Percentiles rank a stretch among this genome's conserved stretches.
These are phyloP conservation scores for Colletotrichum sp. DNA, from an alignment of 2,329 filamentous ascomycete species.

Conservation along the genomic window DNA sequence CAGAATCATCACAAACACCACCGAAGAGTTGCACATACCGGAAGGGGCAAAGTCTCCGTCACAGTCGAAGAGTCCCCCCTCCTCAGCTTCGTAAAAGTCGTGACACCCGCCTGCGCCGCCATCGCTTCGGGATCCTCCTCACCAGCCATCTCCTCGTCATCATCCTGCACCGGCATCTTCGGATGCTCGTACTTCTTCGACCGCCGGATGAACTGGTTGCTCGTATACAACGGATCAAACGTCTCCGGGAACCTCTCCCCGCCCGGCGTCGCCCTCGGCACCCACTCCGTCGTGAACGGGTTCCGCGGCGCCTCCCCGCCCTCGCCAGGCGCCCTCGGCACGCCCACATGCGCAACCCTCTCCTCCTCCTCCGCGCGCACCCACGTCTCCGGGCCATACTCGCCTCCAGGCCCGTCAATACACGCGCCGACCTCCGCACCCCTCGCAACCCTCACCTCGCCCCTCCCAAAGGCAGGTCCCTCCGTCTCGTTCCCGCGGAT, in stretches of 20 bases:
- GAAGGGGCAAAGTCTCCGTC: neutral
- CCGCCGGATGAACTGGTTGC: constrained; percentile 18
- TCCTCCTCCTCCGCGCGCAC: neutral
- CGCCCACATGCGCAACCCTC: neutral
- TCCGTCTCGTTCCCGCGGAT: neutral
- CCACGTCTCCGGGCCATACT: neutral
- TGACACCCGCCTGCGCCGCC: neutral
- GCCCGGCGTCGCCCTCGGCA: neutral
- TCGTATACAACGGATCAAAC: constrained; percentile 15
- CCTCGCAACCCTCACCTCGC: neutral
- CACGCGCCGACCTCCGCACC: neutral
- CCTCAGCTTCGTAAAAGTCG: neutral
- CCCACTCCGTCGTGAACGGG: constrained; percentile 22
- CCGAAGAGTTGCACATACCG: neutral
- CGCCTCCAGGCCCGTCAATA: neutral
- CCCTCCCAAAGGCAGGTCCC: neutral
- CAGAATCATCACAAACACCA: neutral
- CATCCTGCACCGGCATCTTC: neutral
- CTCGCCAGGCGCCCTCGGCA: constrained; percentile 9
- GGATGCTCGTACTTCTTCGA: neutral
- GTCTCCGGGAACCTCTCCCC: neutral
- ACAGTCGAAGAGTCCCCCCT: neutral
- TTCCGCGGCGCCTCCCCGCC: constrained; percentile 14
- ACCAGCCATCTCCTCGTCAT: neutral
- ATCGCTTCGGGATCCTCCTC: neutral